Evolutionary conservation across 495 filamentous ascomycete genomes (phyloP).

Genomic region (Bryoglossum gracile): DNA sequence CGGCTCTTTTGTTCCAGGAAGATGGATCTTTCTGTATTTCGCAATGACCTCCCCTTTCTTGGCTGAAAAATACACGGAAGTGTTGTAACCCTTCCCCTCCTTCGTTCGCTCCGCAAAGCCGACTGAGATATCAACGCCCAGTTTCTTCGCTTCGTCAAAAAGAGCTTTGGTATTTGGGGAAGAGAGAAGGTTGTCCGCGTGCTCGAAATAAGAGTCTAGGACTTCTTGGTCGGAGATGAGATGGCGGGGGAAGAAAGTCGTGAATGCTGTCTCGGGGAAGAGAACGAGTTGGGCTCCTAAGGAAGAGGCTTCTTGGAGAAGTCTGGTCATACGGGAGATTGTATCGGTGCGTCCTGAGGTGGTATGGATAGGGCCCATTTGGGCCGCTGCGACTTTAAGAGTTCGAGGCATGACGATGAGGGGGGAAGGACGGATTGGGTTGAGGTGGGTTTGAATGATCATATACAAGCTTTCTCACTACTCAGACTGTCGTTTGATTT

Average conservation of each 20-base stretch:
- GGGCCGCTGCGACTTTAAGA: conserved; percentile 36
- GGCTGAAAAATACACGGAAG: conserved; percentile 40
- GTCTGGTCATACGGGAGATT: conserved; percentile 34
- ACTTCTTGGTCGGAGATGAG: conserved; percentile 31
- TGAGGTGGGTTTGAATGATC: too few species aligned
- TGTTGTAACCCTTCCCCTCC: conserved; percentile 36
- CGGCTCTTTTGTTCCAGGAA: conserved; percentile 41
- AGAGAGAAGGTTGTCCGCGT: conserved; percentile 31
- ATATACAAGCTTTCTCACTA: too few species aligned
- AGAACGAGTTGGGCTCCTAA: conserved; percentile 37
- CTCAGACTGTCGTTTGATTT: too few species aligned
- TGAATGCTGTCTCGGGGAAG: conserved; percentile 42
- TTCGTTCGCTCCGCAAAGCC: conserved; percentile 37
- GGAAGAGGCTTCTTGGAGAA: conserved; percentile 32
- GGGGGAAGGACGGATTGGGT: background rate
- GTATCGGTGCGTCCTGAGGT: conserved; percentile 30
- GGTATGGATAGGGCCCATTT: conserved; percentile 35
- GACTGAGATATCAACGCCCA: conserved; percentile 39
- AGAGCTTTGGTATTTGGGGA: conserved; percentile 35
- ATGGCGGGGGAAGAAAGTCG: conserved; percentile 44
- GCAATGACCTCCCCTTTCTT: conserved; percentile 30
- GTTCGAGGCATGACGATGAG: conserved; percentile 24
- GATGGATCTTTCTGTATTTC: conserved; percentile 45
- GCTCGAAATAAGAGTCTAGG: conserved; percentile 39
- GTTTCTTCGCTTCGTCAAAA: conserved; percentile 35